Conservation (phyloP, 768 basidiomycete genomes). For the Polyporus arcularius region DNA sequence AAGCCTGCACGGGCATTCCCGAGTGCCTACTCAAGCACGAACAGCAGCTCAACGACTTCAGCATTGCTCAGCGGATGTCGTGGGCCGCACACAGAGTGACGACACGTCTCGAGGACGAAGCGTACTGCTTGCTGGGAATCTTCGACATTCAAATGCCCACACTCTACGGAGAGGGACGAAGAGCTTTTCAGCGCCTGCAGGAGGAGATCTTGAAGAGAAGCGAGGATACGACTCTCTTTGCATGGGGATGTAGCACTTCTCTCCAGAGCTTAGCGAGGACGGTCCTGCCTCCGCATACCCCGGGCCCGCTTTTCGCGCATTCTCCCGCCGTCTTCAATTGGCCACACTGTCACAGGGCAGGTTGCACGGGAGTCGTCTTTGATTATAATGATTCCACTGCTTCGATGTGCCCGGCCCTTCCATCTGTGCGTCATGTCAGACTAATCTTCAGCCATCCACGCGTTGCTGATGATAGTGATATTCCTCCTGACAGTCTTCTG, state of each 20-base stretch:
- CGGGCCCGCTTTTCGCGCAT: no score
- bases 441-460: no score
- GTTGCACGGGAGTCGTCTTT: no score
- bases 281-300: no score
- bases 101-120: conserved; percentile 13
- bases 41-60: neutral
- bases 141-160: conserved; percentile 8
- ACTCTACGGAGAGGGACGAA: conserved; percentile 9
- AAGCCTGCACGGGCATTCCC: neutral
- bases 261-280: no score
- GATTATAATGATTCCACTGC: no score
- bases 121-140: conserved; percentile 9
- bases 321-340: no score
- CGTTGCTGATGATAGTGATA: no score
- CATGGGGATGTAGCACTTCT: neutral
- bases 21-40: neutral
- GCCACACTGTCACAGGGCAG: no score
- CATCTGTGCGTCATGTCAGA: no score
- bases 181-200: conserved; percentile 7
- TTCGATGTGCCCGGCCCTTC: no score
- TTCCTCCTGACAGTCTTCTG: no score
- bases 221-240: conserved; percentile 1
- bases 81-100: conserved; percentile 7
- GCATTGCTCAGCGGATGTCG: conserved; percentile 8
- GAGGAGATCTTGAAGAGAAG: conserved; percentile 6